A percentile compares a stretch with the other conserved stretches of the same genome.
phyloP scores from a whole-genome alignment of 2,329 filamentous ascomycete species.

The Neophaeococcomyces aloes region DNA sequence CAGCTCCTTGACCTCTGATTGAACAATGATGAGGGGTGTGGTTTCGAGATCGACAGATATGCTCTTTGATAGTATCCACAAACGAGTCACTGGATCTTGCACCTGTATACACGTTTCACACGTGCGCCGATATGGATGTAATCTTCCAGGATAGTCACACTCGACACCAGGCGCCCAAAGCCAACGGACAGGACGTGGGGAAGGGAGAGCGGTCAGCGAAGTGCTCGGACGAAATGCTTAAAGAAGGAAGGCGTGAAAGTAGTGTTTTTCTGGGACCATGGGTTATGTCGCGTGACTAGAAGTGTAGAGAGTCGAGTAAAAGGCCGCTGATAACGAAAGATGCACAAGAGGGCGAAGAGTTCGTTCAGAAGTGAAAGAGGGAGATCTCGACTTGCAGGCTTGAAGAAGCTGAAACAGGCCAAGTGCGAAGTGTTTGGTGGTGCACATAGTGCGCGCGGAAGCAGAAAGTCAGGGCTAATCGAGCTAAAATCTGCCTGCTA shows the following conservation, averaged over 20 bases:
- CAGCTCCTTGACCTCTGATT: no score
- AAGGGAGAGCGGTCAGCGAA: neutral
- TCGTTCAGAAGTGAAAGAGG: neutral
- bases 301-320: no score
- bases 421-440: neutral
- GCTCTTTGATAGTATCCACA: no score
- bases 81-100: no score
- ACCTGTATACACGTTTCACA: no score
- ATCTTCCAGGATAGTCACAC: neutral
- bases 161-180: neutral
- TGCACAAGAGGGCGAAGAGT: no score
- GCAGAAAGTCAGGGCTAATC: neutral
- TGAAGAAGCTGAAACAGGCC: neutral
- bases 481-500: no score
- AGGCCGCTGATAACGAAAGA: no score
- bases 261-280: no score
- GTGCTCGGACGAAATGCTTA: neutral
- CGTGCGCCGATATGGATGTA: neutral
- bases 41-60: no score
- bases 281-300: no score
- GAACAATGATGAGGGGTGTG: no score
- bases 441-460: conserved; percentile 5
- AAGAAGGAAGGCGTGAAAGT: neutral
- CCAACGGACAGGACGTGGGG: neutral
- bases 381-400: neutral